Conservation (phyloP, 2,329 filamentous ascomycete genomes). For the Epicoccum nigrum region DNA sequence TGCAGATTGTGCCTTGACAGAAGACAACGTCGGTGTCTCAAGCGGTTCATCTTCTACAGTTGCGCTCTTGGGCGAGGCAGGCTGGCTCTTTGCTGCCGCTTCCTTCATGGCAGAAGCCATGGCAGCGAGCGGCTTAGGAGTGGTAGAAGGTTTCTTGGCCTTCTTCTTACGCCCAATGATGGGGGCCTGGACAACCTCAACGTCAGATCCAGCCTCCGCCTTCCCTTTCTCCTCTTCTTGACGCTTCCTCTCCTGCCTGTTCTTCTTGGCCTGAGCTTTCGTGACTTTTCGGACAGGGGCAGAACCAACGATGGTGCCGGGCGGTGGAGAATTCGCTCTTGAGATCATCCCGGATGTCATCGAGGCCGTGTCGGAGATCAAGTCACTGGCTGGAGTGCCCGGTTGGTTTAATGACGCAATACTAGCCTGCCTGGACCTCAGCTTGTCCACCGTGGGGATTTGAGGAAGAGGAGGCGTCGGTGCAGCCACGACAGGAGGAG, state of each 20-base stretch:
- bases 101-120: conserved; percentile 17
- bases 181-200: conserved; percentile 66
- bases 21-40: conserved; percentile 19
- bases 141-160: conserved; percentile 67
- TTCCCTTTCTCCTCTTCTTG: conserved; percentile 59
- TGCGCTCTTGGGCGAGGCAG: conserved; percentile 38
- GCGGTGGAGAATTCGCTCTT: conserved; percentile 72
- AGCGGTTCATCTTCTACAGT: conserved; percentile 37
- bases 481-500: conserved; percentile 51
- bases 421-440: conserved; percentile 59
- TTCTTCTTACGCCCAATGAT: conserved; percentile 85
- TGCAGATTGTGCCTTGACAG: conserved; percentile 26
- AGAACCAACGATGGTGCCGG: conserved; percentile 67
- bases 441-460: conserved; percentile 47
- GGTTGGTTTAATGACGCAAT: conserved; percentile 67
- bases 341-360: conserved; percentile 75
- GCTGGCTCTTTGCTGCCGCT: conserved; percentile 33
- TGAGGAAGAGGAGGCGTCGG: conserved; percentile 41
- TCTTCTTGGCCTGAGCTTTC: conserved; percentile 80
- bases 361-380: conserved; percentile 77
- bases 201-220: conserved; percentile 54
- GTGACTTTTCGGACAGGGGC: conserved; percentile 73
- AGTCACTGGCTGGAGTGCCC: conserved; percentile 75
- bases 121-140: conserved; percentile 28
- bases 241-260: conserved; percentile 66